Percentiles rank a stretch among this genome's conserved stretches.
Conservation (phyloP, 352 stramenopile species). For the Phytophthora constricta region DNA sequence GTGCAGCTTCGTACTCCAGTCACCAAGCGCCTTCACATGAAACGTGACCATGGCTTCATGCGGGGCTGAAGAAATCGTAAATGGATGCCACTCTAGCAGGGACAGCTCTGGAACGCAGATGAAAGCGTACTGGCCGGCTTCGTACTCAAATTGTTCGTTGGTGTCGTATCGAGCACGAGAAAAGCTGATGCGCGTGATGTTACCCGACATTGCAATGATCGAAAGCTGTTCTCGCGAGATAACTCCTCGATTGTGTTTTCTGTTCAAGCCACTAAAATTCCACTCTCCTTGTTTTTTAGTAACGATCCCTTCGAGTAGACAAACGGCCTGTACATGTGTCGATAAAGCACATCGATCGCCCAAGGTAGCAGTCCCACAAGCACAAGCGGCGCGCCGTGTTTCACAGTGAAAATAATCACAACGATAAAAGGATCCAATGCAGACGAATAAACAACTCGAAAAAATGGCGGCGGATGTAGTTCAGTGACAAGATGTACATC, state of each 20-base stretch:
- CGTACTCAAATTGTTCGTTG: slow-evolving; percentile 35
- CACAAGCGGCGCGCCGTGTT: slow-evolving; percentile 34
- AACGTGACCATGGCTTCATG: slow-evolving; percentile 59
- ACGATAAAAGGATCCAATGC: slow-evolving; percentile 52
- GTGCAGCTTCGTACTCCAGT: slow-evolving; percentile 62
- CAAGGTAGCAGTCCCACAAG: slow-evolving; percentile 34
- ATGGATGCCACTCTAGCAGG: slow-evolving; percentile 80
- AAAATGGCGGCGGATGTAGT: slow-evolving; percentile 38
- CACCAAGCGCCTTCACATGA: slow-evolving; percentile 57
- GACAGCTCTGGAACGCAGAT: slow-evolving; percentile 69
- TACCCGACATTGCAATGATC: slow-evolving; percentile 11
- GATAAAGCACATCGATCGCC: slow-evolving; percentile 39
- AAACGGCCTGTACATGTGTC: slow-evolving; percentile 12
- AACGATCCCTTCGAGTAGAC: background rate
- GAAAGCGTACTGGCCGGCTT: slow-evolving; percentile 71
- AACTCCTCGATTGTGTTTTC: too few relatives aligned
- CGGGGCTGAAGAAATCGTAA: slow-evolving; percentile 76
- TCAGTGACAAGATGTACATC: slow-evolving; percentile 34
- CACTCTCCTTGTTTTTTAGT: slow-evolving; percentile 3
- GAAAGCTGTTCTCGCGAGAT: slow-evolving; percentile 23
- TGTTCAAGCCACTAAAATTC: too few relatives aligned
- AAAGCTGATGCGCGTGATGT: slow-evolving; percentile 46
- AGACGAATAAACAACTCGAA: slow-evolving; percentile 52
- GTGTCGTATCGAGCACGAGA: slow-evolving; percentile 33
- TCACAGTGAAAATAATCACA: slow-evolving; percentile 38